Evolutionary conservation across 192 early-diverging fungal species (phyloP).

Genomic region (Pecoramyces ruminantium): DNA sequence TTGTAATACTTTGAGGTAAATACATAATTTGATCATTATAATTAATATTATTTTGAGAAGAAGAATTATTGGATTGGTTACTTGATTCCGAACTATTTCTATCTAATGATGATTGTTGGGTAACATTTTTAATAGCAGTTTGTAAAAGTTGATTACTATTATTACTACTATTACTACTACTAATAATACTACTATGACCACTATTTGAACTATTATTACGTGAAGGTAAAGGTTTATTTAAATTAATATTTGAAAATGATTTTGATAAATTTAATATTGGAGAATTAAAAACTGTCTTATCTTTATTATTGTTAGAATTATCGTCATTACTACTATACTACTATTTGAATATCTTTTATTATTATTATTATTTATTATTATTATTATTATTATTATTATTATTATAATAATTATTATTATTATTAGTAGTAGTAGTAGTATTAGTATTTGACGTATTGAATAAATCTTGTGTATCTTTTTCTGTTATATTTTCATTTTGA

Average conservation of each 20-base stretch:
- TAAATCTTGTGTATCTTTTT: neutral
- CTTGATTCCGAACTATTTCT: neutral
- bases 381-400: neutral
- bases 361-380: neutral
- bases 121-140: neutral
- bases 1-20: neutral
- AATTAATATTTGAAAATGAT: no score
- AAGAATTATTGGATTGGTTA: neutral
- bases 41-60: neutral
- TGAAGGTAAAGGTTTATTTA: no score
- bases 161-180: neutral
- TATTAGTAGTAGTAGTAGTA: no score
- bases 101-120: neutral
- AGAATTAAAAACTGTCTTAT: no score
- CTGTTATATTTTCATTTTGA: neutral
- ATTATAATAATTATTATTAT: neutral
- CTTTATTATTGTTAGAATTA: no score
- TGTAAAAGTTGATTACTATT: neutral
- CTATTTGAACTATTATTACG: no score
- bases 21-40: neutral
- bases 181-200: neutral
- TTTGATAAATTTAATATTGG: no score
- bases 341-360: no score
- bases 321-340: no score
- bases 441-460: no score